Evolutionary conservation across 768 basidiomycete genomes (phyloP).

Genomic region (Agrocybe praecox): DNA sequence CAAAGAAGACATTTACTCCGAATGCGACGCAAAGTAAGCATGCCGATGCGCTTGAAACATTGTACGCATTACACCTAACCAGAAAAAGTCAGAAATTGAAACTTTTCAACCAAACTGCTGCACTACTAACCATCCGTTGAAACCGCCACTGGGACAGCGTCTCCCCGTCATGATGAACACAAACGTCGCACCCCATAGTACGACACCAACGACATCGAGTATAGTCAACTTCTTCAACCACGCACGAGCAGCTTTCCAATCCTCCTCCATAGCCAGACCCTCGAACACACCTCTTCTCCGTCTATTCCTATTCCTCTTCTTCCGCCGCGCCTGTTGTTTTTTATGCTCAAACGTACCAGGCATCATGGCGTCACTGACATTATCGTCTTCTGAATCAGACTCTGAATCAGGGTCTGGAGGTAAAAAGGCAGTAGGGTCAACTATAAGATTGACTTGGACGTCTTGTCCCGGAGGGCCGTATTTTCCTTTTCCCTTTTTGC

Average conservation of each 20-base stretch:
- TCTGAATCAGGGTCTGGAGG: slow-evolving; percentile 37
- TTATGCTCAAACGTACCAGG: slow-evolving; percentile 36
- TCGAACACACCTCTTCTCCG: slow-evolving; percentile 56
- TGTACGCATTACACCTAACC: slow-evolving; percentile 62
- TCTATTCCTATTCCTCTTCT: slow-evolving; percentile 38
- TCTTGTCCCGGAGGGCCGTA: slow-evolving; percentile 39
- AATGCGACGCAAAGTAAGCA: slow-evolving; percentile 61
- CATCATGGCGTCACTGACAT: slow-evolving; percentile 31
- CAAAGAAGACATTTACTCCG: slow-evolving; percentile 60
- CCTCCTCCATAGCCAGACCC: slow-evolving; percentile 63
- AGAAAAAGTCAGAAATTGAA: not conserved
- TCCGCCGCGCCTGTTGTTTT: slow-evolving; percentile 19
- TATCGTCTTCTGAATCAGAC: slow-evolving; percentile 38
- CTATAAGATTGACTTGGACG: slow-evolving; percentile 75
- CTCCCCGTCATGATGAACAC: slow-evolving; percentile 62
- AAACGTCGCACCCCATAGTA: slow-evolving; percentile 62
- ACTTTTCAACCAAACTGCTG: not conserved
- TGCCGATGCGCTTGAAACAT: slow-evolving; percentile 62
- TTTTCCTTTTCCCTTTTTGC: slow-evolving; percentile 20
- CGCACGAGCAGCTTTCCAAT: slow-evolving; percentile 59
- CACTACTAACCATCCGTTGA: slow-evolving; percentile 60
- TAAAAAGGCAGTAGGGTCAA: slow-evolving; percentile 64
- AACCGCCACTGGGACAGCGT: slow-evolving; percentile 63
- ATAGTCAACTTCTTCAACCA: slow-evolving; percentile 54
- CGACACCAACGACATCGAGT: slow-evolving; percentile 47